Evolutionary conservation across 2,329 filamentous ascomycete species (phyloP).

Genomic region (Diaporthe batatas): DNA sequence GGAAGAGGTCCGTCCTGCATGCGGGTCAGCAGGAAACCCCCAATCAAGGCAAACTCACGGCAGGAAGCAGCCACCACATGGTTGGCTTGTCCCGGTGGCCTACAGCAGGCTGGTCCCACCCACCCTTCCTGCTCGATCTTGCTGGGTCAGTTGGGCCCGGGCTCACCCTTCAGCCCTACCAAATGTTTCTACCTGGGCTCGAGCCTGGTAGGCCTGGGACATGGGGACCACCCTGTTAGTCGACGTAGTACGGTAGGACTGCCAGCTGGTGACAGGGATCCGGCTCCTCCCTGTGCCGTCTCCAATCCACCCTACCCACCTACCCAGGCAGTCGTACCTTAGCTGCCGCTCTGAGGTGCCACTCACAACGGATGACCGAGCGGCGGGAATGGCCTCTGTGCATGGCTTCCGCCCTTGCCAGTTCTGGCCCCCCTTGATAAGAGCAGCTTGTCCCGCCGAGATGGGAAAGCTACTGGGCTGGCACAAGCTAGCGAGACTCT

Average conservation of each 20-base stretch:
- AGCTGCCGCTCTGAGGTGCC: conserved; percentile 23
- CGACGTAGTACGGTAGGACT: conserved; percentile 34
- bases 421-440: conserved; percentile 31
- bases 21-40: not conserved
- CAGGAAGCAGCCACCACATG: conserved; percentile 19
- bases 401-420: conserved; percentile 33
- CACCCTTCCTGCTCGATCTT: not conserved
- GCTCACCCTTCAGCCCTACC: conserved; percentile 37
- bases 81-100: conserved; percentile 4
- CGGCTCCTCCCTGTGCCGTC: not conserved
- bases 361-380: conserved; percentile 4
- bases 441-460: not conserved
- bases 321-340: conserved; percentile 38
- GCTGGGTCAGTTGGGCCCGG: not conserved
- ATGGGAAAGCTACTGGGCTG: conserved; percentile 9
- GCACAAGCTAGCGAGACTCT: conserved; percentile 28
- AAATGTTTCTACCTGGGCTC: conserved; percentile 12
- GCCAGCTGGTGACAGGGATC: conserved; percentile 34
- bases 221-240: conserved; percentile 17
- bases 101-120: conserved; percentile 7
- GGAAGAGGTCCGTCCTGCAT: not conserved
- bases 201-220: not conserved
- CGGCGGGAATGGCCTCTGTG: conserved; percentile 22
- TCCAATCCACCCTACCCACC: conserved; percentile 27
- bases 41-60: conserved; percentile 4